Evolutionary conservation across 331 rosid genomes (phyloP).

Genomic region (Rhamnella rubrinervis): DNA sequence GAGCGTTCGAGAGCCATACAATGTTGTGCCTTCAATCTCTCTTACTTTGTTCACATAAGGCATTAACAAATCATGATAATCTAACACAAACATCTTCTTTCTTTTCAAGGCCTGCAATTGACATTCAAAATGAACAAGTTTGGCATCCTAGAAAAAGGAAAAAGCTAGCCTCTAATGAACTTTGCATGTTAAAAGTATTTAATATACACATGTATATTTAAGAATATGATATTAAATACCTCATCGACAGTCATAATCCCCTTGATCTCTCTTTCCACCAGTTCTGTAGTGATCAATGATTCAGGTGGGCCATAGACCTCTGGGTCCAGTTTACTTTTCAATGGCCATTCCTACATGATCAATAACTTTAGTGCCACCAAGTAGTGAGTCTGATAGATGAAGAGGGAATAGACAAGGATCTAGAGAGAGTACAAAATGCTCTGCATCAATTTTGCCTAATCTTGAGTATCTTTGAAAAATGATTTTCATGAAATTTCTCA

Average conservation of each 20-base stretch:
- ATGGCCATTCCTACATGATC: slow-evolving; percentile 53
- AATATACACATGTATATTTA: no score
- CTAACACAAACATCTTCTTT: slow-evolving; percentile 56
- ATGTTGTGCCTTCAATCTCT: slow-evolving; percentile 43
- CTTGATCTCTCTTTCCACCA: slow-evolving; percentile 39
- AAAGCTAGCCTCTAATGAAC: no score
- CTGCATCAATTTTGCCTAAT: no score
- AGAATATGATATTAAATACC: slow-evolving; percentile 15
- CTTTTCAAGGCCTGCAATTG: slow-evolving; percentile 38
- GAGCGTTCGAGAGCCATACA: slow-evolving; percentile 65
- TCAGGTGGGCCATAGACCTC: slow-evolving; percentile 47
- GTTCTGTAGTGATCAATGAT: slow-evolving; percentile 50
- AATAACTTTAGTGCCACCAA: not conserved
- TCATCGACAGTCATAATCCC: slow-evolving; percentile 39
- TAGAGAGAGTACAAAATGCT: no score
- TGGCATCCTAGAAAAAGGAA: no score
- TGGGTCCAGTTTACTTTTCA: slow-evolving; percentile 49
- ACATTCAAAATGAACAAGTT: no score
- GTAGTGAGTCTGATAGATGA: no score
- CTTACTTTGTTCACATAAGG: slow-evolving; percentile 65
- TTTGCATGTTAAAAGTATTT: no score
- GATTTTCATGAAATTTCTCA: no score
- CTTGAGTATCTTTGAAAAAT: no score
- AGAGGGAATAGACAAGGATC: no score
- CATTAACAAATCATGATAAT: slow-evolving; percentile 52